A percentile compares a stretch with the other conserved stretches of the same genome.
phyloP scores from a whole-genome alignment of 2,329 filamentous ascomycete genomes.

The Tolypocladium tropicale region DNA sequence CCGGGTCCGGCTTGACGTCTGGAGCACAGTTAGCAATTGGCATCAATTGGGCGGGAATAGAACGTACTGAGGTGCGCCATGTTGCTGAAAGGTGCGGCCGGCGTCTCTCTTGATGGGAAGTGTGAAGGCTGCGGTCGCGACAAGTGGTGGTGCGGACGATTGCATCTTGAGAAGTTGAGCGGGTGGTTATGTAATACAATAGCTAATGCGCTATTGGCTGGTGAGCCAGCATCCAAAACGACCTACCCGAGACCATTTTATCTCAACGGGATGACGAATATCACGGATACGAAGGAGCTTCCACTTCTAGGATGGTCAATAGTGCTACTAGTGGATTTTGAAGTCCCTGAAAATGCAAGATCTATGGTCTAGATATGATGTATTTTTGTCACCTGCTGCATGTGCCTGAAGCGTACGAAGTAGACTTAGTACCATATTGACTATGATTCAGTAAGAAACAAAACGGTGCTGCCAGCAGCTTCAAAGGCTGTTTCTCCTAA shows the following conservation, averaged over 20 bases:
- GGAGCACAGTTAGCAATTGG: constrained; percentile 14
- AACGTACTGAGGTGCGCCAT: constrained; percentile 30
- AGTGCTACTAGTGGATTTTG: too few relatives aligned
- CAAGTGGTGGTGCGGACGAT: constrained; percentile 7
- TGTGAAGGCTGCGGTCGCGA: constrained; percentile 12
- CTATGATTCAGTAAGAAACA: too few relatives aligned
- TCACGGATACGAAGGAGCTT: neutral
- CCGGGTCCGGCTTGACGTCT: constrained; percentile 33
- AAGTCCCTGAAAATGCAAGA: too few relatives aligned
- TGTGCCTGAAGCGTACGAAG: too few relatives aligned
- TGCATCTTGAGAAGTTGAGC: neutral
- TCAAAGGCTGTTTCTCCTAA: too few relatives aligned
- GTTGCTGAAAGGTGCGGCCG: constrained; percentile 15
- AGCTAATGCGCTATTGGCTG: neutral
- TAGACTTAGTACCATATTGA: too few relatives aligned
- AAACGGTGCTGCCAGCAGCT: too few relatives aligned
- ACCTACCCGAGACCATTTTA: neutral
- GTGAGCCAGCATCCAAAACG: neutral
- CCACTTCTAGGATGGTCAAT: too few relatives aligned
- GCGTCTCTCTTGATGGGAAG: constrained; percentile 10
- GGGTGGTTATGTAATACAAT: constrained; percentile 4
- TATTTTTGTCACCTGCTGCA: too few relatives aligned
- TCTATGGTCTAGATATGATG: too few relatives aligned
- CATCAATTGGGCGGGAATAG: neutral
- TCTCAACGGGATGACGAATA: neutral